Percentiles rank a stretch among this genome's conserved stretches.
Conservation (phyloP, 306 rosid genomes). For the Vigna unguiculata region DNA sequence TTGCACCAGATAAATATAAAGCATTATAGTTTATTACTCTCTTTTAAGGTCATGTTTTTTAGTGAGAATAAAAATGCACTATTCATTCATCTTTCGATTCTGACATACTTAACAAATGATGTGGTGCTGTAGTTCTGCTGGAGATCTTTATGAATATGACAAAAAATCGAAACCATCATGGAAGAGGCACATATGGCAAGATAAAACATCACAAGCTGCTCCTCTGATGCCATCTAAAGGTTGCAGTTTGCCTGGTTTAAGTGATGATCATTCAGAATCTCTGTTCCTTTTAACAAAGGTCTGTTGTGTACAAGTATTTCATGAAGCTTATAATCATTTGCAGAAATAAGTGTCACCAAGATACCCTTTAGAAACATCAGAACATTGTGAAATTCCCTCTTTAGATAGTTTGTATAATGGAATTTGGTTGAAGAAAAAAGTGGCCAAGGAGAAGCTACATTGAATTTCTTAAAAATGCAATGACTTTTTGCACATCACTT, state of each 20-base stretch:
- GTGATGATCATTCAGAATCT: constrained; percentile 4
- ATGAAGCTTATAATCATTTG: not conserved
- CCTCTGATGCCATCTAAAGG: constrained; percentile 22
- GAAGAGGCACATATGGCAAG: constrained; percentile 31
- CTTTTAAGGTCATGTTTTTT: not conserved
- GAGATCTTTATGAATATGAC: constrained; percentile 17
- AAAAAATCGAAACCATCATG: constrained; percentile 30
- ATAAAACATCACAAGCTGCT: not conserved
- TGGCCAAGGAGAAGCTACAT: not conserved
- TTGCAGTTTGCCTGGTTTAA: not conserved
- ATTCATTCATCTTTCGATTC: not conserved
- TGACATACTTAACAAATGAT: constrained; percentile 1
- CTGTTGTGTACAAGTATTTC: not conserved
- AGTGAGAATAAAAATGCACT: not conserved
- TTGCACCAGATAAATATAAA: not conserved
- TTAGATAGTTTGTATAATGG: not conserved
- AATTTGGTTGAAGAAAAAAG: not conserved
- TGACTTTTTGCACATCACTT: not conserved
- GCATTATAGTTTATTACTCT: not conserved
- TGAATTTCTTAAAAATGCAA: not conserved
- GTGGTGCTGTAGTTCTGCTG: constrained; percentile 12
- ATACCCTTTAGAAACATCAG: not conserved
- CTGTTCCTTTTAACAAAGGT: constrained; percentile 24
- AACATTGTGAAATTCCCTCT: not conserved
- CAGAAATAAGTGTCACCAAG: not conserved